A percentile compares a stretch with the other conserved stretches of the same genome.
Evolutionary conservation across 108 stramenopile species (phyloP).

Genomic region (Ochromonas danica): DNA sequence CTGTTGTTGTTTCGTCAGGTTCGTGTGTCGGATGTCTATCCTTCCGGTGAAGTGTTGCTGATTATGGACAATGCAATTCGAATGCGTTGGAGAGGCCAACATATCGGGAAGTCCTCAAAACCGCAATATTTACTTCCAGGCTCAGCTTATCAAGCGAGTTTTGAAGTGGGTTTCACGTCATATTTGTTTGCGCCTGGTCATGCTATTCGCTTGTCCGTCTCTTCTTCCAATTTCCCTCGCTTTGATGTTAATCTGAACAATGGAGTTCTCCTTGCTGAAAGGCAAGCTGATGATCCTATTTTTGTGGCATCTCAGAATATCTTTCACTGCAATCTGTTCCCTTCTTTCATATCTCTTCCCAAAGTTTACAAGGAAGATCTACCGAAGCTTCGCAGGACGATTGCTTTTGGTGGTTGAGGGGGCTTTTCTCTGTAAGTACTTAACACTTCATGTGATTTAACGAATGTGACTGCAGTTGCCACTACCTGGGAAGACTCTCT

Average conservation of each 20-base stretch:
- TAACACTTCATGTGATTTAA: too few species aligned
- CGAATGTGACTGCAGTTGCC: too few species aligned
- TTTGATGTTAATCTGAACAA: slow-evolving; percentile 35
- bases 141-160: slow-evolving; percentile 22
- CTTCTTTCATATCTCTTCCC: slow-evolving; percentile 32
- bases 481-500: too few species aligned
- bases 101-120: too few species aligned
- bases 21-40: slow-evolving; percentile 39
- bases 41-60: slow-evolving; percentile 20
- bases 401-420: too few species aligned
- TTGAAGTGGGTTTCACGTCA: slow-evolving; percentile 39
- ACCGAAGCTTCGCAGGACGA: neutral
- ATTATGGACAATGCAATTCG: slow-evolving; percentile 37
- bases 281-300: neutral
- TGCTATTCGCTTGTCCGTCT: slow-evolving; percentile 28
- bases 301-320: slow-evolving; percentile 8
- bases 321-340: slow-evolving; percentile 3
- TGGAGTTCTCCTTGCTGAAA: neutral
- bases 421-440: too few species aligned
- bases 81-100: slow-evolving; percentile 42
- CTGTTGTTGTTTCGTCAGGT: too few species aligned
- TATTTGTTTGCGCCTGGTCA: slow-evolving; percentile 41
- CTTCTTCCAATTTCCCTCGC: slow-evolving; percentile 32
- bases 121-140: neutral
- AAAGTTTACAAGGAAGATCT: neutral